phyloP scores from a whole-genome alignment of 441 rosid genomes.

The Gossypium gossypioides region DNA sequence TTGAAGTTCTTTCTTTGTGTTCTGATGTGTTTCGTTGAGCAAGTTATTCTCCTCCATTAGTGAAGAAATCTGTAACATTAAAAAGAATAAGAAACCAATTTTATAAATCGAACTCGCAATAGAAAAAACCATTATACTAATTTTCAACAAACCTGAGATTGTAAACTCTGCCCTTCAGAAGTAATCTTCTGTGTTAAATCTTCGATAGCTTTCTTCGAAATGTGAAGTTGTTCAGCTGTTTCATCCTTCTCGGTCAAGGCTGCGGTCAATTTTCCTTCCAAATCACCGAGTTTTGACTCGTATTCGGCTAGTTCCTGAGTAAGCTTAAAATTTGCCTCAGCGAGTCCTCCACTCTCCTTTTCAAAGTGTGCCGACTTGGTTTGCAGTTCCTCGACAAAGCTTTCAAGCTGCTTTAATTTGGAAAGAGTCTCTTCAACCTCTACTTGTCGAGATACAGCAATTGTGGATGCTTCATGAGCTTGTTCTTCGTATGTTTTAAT shows the following conservation, averaged over 20 bases:
- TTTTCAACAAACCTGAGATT: constrained; percentile 56
- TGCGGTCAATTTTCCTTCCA: constrained; percentile 44
- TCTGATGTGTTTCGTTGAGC: constrained; percentile 51
- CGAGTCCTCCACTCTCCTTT: constrained; percentile 62
- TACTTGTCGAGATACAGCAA: constrained; percentile 42
- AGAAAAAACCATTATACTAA: background rate
- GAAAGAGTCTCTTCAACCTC: constrained; percentile 61
- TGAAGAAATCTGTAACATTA: constrained; percentile 50
- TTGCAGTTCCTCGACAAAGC: constrained; percentile 48
- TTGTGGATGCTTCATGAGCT: constrained; percentile 44
- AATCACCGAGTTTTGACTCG: constrained; percentile 49
- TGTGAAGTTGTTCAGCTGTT: constrained; percentile 48
- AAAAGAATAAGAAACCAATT: constrained; percentile 7
- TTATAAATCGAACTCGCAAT: background rate
- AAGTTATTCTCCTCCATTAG: constrained; percentile 63
- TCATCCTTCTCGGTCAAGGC: constrained; percentile 49
- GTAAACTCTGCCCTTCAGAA: constrained; percentile 58
- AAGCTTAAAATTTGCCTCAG: constrained; percentile 72
- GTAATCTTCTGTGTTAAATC: constrained; percentile 51
- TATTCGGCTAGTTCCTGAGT: constrained; percentile 56
- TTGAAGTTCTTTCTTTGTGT: constrained; percentile 65
- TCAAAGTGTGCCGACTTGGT: constrained; percentile 49
- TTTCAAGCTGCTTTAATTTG: constrained; percentile 55
- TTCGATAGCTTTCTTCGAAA: constrained; percentile 51
- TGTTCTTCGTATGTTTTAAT: constrained; percentile 42